These are phyloP conservation scores for Sparassis latifolia DNA, from an alignment of 1,284 basidiomycete genomes.

Conservation along the genomic window DNA sequence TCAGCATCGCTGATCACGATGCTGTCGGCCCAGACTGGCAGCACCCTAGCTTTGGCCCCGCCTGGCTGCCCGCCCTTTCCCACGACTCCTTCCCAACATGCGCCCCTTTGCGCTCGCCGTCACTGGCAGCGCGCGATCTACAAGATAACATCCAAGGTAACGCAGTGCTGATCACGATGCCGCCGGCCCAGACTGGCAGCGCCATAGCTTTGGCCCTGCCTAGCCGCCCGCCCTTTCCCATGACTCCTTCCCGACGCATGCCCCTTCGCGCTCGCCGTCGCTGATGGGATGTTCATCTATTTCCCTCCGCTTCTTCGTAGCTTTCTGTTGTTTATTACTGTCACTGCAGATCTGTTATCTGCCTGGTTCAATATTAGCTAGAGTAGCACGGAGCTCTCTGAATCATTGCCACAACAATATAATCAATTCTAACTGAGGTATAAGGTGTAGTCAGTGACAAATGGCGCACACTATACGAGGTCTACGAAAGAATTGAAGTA, in stretches of 20 bases:
- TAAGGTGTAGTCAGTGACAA: too few relatives aligned
- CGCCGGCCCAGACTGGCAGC: not conserved
- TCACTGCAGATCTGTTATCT: not conserved
- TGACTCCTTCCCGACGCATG: not conserved
- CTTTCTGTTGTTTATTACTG: not conserved
- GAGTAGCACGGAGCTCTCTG: too few relatives aligned
- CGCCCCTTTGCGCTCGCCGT: not conserved
- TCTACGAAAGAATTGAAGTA: too few relatives aligned
- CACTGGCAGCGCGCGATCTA: not conserved
- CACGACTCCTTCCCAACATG: not conserved
- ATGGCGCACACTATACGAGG: too few relatives aligned
- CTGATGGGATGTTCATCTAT: not conserved
- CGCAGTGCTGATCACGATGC: not conserved
- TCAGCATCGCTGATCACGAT: not conserved
- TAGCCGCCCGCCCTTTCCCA: not conserved
- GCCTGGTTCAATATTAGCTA: too few relatives aligned
- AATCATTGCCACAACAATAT: too few relatives aligned
- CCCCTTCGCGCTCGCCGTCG: not conserved
- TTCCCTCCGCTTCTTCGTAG: too few relatives aligned
- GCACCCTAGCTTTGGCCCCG: not conserved
- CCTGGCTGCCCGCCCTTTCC: not conserved
- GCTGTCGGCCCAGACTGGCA: not conserved
- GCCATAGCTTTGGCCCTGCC: not conserved
- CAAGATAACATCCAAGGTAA: not conserved
- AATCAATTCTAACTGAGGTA: too few relatives aligned